Percentiles rank a stretch among this genome's conserved stretches.
These are phyloP conservation scores for Citeromyces hawaiiensis DNA, from an alignment of 1,139 yeast genomes.

Conservation along the genomic window DNA sequence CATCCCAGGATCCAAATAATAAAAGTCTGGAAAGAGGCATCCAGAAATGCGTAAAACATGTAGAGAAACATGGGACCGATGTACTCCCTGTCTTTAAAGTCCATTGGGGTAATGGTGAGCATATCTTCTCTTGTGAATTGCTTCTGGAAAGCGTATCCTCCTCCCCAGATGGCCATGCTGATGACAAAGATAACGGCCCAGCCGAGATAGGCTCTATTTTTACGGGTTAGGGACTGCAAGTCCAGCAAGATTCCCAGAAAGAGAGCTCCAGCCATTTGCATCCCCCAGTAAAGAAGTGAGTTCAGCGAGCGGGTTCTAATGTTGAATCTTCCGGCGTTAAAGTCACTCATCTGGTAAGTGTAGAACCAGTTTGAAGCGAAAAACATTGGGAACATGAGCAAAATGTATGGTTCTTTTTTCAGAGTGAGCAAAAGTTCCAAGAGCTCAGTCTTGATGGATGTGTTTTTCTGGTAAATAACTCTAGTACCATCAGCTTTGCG, in stretches of 20 bases:
- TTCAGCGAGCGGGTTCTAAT: slow-evolving; percentile 45
- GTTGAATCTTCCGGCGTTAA: slow-evolving; percentile 40
- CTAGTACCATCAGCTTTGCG: slow-evolving; percentile 38
- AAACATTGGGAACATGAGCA: slow-evolving; percentile 36
- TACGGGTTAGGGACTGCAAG: slow-evolving; percentile 24
- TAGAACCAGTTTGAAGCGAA: slow-evolving; percentile 50
- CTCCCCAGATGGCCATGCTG: slow-evolving; percentile 45
- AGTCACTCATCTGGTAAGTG: slow-evolving; percentile 45
- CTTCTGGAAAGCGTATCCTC: slow-evolving; percentile 39
- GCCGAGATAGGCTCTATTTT: slow-evolving; percentile 30
- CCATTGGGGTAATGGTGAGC: slow-evolving; percentile 16
- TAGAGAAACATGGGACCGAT: slow-evolving; percentile 36
- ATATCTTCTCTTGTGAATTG: slow-evolving; percentile 28
- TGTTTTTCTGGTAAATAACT: slow-evolving; percentile 30
- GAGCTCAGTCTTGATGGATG: slow-evolving; percentile 34
- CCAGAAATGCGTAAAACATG: slow-evolving; percentile 32
- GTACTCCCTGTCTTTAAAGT: slow-evolving; percentile 23
- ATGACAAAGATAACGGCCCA: slow-evolving; percentile 26
- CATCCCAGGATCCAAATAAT: slow-evolving; percentile 32
- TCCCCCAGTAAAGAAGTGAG: slow-evolving; percentile 42
- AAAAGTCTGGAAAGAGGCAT: slow-evolving; percentile 31
- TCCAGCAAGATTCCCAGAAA: slow-evolving; percentile 33
- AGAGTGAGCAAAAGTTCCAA: slow-evolving; percentile 25
- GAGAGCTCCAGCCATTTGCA: slow-evolving; percentile 43
- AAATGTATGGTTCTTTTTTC: slow-evolving; percentile 30